Evolutionary conservation across 2,329 filamentous ascomycete species (phyloP), one percentile per base, ranked within the genome.

Genomic region (Lachnellula arida): DNA sequence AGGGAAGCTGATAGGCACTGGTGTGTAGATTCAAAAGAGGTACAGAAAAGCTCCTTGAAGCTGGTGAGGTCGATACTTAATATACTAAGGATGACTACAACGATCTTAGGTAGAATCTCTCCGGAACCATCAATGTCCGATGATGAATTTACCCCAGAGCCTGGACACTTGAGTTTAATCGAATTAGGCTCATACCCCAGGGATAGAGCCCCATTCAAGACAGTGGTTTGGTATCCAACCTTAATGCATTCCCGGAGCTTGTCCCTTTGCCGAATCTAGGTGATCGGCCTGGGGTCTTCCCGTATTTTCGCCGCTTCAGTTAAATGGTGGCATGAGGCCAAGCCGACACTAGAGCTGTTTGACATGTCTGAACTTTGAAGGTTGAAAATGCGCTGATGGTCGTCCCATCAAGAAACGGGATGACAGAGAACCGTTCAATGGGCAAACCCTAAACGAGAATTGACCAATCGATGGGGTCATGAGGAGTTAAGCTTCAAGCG

Each of bases 51-150:
- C 50, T 22, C 17, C 22, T 25, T 46, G 44, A 54, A 44, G n/a
- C 19, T 19, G 42, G 42, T 22, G 53, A 46, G 42, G 55, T 49
- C 52, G 51, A 54, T 52, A 44, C 42, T 53, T 61, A 54, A 57
- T 65, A 63, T 65, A 63, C 54, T 59, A 48, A n/a, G 39, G 47
- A 39, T 46, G 1, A 17, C n/a, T 52, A 7, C 22, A 50, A 34
- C 53, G 53, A 57, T 55, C 46, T 50, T 46, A 46, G 49, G 49
- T 44, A 37, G 22, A 54, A 60, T 60, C 49, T 51, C 32, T 57
- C 55, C 65, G 65, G 64, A 67, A 60, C 50, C 51, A 60, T 51
- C 44, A 46, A 54, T 62, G 51, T 58, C 65, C 65, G 65, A 50
- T 53, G 49, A 55, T 43, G 48, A 60, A 58, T 34, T 49, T 55